Evolutionary conservation across 352 stramenopile species (phyloP).

Genomic region (Plasmopara muralis): DNA sequence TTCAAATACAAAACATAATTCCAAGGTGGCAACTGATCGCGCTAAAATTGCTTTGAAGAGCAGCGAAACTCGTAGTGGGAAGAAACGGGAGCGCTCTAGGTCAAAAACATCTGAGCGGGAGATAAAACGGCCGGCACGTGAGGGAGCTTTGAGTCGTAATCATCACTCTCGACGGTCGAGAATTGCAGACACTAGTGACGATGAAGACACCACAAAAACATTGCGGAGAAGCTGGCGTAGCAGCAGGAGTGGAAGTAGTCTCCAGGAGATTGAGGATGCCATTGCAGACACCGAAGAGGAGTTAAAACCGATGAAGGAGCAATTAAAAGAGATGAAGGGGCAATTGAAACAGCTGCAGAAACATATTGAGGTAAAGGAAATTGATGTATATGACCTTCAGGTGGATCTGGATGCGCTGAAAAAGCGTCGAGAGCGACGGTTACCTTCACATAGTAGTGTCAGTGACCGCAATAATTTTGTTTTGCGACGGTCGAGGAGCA

Average conservation of each 20-base stretch:
- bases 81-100: constrained; percentile 20
- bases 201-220: constrained; percentile 12
- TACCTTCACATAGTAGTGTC: constrained; percentile 13
- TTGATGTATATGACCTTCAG: constrained; percentile 63
- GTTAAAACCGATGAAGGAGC: constrained; percentile 35
- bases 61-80: constrained; percentile 9
- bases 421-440: constrained; percentile 40
- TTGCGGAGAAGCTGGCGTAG: constrained; percentile 10
- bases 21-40: not conserved
- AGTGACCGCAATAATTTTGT: constrained; percentile 9
- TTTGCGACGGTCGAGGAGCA: constrained; percentile 20
- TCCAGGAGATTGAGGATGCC: constrained; percentile 42
- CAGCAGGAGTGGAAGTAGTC: constrained; percentile 20
- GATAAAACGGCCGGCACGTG: constrained; percentile 2
- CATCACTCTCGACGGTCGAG: constrained; percentile 3
- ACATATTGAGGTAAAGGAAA: constrained; percentile 42
- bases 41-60: constrained; percentile 4
- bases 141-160: constrained; percentile 20
- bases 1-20: constrained; percentile 3
- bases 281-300: constrained; percentile 41
- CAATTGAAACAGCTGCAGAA: constrained; percentile 31
- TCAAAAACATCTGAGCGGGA: constrained; percentile 11
- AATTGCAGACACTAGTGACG: constrained; percentile 10
- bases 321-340: constrained; percentile 34
- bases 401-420: constrained; percentile 51